Evolutionary conservation across 805 yeast species (phyloP), one percentile per base, ranked within the genome.

Genomic region (Saccharomycopsis microspora): DNA sequence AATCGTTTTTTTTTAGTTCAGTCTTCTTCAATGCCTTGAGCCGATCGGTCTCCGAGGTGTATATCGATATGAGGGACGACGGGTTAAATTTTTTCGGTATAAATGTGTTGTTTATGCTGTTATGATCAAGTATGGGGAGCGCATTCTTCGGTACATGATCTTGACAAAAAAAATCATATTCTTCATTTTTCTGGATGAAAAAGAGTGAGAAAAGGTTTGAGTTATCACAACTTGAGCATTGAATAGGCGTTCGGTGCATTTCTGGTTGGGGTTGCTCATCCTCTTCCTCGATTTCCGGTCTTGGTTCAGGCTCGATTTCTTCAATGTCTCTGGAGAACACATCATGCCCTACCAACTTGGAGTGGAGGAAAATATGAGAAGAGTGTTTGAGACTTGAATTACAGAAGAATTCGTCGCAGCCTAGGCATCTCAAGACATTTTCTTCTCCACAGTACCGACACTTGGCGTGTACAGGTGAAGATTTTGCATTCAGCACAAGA

Each of bases 401-500:
- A 28, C 55, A 52, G 43, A 52, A 50, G 29, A 37, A 11, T 29
- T 46, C 43, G 9, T 40, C 38, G 41, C 55, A 52, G 19, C 5
- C 31, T 30, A 39, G 45, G 35, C 49, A 52, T 27, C 50, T 39
- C 7, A 43, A 38, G 35, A 47, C 36, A 4, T 34, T 30, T 19
- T 52, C 55, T 33, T 47, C 48, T 39, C 55, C 49, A 43, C 50
- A 52, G 5, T 41, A 35, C 11, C 55, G 50, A 40, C 19, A n/a
- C 19, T 19, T 19, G 19, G 19, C 19, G 19, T 19, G 19, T 19
- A 19, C 19, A 19, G 19, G 19, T 19, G 19, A 19, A 19, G 19
- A 19, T 19, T 19, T 19, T 19, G 19, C 19, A 19, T 19, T 19
- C 19, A 19, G 19, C 19, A 19, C 19, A 19, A 19, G 19, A 19